These are phyloP conservation scores for Calocera viscosa DNA, from an alignment of 768 basidiomycete genomes.

Conservation along the genomic window DNA sequence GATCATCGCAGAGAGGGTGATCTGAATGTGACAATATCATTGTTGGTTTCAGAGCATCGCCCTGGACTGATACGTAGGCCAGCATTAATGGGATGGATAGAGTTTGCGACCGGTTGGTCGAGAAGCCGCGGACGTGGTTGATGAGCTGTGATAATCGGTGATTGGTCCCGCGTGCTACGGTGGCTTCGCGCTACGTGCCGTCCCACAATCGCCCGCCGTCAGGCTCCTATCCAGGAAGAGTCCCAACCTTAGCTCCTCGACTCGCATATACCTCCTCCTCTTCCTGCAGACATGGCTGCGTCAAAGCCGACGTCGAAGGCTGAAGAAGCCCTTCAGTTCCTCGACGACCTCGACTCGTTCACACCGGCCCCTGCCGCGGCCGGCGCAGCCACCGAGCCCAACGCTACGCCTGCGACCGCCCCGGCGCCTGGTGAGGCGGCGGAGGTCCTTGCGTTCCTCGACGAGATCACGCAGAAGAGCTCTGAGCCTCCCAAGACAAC, in stretches of 20 bases:
- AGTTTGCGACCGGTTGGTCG: no score
- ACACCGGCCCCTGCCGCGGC: conserved; percentile 13
- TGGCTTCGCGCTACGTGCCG: neutral
- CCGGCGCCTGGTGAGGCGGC: conserved; percentile 52
- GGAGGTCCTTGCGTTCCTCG: conserved; percentile 82
- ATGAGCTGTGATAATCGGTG: conserved; percentile 3
- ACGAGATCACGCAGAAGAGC: conserved; percentile 89
- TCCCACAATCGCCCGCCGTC: neutral
- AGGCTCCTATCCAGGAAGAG: no score
- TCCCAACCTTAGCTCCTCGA: neutral
- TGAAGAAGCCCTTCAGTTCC: conserved; percentile 78
- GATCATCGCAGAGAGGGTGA: neutral
- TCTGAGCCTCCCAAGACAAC: conserved; percentile 58
- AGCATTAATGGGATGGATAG: no score
- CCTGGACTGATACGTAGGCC: no score
- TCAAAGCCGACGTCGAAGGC: conserved; percentile 1
- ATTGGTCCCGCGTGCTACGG: neutral
- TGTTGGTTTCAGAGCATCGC: no score
- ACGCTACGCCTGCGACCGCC: conserved; percentile 9
- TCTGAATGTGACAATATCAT: no score
- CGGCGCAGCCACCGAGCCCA: conserved; percentile 13
- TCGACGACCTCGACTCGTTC: conserved; percentile 87
- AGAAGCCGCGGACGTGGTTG: no score
- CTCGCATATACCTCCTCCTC: neutral
- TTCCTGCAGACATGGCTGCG: neutral